Conservation (phyloP, 352 stramenopile genomes). For the Globisporangium okanoganense region DNA sequence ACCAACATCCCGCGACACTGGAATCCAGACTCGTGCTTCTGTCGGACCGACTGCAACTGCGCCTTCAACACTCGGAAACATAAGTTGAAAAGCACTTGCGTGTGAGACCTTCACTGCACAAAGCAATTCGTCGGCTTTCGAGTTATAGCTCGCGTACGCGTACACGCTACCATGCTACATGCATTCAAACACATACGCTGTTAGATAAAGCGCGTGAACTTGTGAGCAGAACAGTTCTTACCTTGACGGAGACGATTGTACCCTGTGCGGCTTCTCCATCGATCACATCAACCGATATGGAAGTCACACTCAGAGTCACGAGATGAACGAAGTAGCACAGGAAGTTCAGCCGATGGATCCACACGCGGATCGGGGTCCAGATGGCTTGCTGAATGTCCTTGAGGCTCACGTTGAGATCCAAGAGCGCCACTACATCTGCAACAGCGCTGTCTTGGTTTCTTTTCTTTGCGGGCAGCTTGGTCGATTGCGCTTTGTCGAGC, state of each 20-base stretch:
- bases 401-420: slow-evolving; percentile 27
- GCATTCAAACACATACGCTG: slow-evolving; percentile 1
- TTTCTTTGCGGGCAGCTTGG: neutral
- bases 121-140: slow-evolving; percentile 16
- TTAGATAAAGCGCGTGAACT: neutral
- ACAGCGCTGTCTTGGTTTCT: neutral
- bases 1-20: slow-evolving; percentile 11
- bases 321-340: slow-evolving; percentile 33
- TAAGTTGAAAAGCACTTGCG: neutral
- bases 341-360: slow-evolving; percentile 36
- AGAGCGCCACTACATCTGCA: neutral
- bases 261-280: slow-evolving; percentile 6
- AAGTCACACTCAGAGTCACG: slow-evolving; percentile 25
- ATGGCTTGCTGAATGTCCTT: slow-evolving; percentile 32
- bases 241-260: slow-evolving; percentile 13
- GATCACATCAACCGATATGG: slow-evolving; percentile 35
- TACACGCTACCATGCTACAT: slow-evolving; percentile 28
- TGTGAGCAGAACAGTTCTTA: slow-evolving; percentile 6
- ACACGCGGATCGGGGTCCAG: slow-evolving; percentile 29
- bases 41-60: slow-evolving; percentile 17
- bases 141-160: slow-evolving; percentile 18
- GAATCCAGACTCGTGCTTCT: slow-evolving; percentile 25
- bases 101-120: slow-evolving; percentile 16
- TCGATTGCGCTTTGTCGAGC: neutral
- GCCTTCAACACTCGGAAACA: slow-evolving; percentile 8